phyloP scores from a whole-genome alignment of 75 land plant species.

The Cryptomeria japonica region DNA sequence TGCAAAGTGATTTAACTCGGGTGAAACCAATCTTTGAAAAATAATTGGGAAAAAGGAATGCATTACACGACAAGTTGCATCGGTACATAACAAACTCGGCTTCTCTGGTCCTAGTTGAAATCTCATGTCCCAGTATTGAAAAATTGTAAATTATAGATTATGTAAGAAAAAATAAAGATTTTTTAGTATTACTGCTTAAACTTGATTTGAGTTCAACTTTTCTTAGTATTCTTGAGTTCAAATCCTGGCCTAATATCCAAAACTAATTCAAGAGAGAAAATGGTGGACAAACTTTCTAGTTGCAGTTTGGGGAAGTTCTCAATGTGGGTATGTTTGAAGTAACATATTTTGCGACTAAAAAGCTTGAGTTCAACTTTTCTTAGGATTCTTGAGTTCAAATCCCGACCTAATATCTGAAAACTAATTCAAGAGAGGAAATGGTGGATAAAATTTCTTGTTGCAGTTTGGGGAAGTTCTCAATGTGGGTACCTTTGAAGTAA shows the following conservation, averaged over 20 bases:
- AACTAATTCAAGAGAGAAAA: neutral
- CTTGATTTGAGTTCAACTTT: neutral
- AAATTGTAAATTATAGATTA: neutral
- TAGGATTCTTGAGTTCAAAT: neutral
- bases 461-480: neutral
- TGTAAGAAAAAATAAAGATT: neutral
- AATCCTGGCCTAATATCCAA: neutral
- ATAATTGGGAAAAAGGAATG: neutral
- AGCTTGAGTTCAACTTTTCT: neutral
- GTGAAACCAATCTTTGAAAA: neutral
- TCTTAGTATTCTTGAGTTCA: neutral
- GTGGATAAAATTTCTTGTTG: neutral
- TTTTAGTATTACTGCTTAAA: neutral
- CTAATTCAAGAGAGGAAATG: neutral
- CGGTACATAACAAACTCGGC: neutral
- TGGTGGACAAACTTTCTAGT: neutral
- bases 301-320: neutral
- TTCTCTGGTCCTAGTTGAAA: neutral
- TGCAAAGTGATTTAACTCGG: too few relatives aligned
- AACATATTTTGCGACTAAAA: neutral
- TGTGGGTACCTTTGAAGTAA: neutral
- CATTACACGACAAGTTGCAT: neutral
- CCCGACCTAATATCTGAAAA: neutral
- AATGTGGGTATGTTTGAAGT: neutral
- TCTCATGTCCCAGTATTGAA: neutral